Evolutionary conservation across 495 filamentous ascomycete species (phyloP).

Genomic region (Staphylotrichum tortipilum): DNA sequence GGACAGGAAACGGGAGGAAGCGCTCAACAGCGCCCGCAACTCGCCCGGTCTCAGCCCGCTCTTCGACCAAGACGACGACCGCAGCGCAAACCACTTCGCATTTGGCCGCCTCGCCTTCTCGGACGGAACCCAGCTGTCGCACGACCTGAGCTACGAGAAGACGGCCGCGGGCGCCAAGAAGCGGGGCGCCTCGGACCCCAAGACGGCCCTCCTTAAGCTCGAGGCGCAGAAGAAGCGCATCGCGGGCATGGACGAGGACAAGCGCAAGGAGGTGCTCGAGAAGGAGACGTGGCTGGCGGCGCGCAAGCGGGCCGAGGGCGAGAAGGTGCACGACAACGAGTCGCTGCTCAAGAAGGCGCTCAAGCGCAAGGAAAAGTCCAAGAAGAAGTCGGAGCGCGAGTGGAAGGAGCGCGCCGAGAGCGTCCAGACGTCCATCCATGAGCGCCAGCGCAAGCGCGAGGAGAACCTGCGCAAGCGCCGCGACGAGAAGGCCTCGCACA

Average conservation of each 20-base stretch:
- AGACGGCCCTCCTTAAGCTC: slow-evolving; percentile 60
- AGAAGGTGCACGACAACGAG: slow-evolving; percentile 82
- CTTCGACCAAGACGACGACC: slow-evolving; percentile 47
- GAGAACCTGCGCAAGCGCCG: slow-evolving; percentile 76
- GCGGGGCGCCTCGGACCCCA: slow-evolving; percentile 71
- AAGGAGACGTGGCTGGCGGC: slow-evolving; percentile 93
- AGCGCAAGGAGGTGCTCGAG: slow-evolving; percentile 76
- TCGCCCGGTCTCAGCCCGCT: slow-evolving; percentile 56
- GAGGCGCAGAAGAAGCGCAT: slow-evolving; percentile 66
- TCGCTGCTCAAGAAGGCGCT: slow-evolving; percentile 87
- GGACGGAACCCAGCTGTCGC: slow-evolving; percentile 69
- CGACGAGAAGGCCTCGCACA: slow-evolving; percentile 52
- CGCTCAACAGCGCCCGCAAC: slow-evolving; percentile 54
- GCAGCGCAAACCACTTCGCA: slow-evolving; percentile 56
- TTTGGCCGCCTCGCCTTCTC: slow-evolving; percentile 83
- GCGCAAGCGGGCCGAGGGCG: slow-evolving; percentile 77
- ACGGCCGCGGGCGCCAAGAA: slow-evolving; percentile 40
- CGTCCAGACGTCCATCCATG: slow-evolving; percentile 65
- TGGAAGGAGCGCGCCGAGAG: slow-evolving; percentile 77
- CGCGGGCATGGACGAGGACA: slow-evolving; percentile 59
- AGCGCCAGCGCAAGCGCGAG: slow-evolving; percentile 79
- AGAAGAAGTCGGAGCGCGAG: slow-evolving; percentile 82
- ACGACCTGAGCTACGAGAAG: slow-evolving; percentile 53
- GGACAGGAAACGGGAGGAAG: slow-evolving; percentile 57
- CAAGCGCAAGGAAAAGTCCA: slow-evolving; percentile 81